These are phyloP conservation scores for Aspergillus sp. DNA, from an alignment of 2,329 filamentous ascomycete species.

Conservation along the genomic window DNA sequence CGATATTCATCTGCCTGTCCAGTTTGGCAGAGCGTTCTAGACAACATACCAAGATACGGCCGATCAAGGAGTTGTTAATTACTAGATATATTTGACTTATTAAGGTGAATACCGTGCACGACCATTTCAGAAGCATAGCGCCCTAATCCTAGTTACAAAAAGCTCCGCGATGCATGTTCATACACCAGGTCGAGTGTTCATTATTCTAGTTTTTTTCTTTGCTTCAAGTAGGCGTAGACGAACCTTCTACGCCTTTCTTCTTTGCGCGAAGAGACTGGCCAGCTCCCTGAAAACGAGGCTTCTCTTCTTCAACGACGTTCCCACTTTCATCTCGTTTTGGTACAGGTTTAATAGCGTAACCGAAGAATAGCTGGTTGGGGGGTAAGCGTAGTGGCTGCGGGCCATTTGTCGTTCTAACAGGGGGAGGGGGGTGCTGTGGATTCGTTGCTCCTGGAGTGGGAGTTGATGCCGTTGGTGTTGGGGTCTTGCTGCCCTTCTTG, in stretches of 20 bases:
- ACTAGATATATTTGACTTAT: background rate
- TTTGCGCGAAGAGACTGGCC: slow-evolving; percentile 79
- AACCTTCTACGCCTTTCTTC: slow-evolving; percentile 57
- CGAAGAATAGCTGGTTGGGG: slow-evolving; percentile 92
- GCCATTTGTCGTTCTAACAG: slow-evolving; percentile 63
- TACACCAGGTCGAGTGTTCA: background rate
- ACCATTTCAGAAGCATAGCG: background rate
- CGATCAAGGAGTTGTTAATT: background rate
- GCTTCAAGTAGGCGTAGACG: slow-evolving; percentile 38
- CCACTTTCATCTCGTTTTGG: slow-evolving; percentile 71
- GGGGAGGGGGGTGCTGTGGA: slow-evolving; percentile 44
- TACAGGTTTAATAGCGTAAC: slow-evolving; percentile 86
- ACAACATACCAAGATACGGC: background rate
- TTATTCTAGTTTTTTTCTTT: slow-evolving; percentile 5
- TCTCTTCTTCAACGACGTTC: slow-evolving; percentile 61
- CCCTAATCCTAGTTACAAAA: background rate
- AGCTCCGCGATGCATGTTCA: background rate
- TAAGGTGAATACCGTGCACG: slow-evolving; percentile 1
- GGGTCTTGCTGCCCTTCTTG: slow-evolving; percentile 76
- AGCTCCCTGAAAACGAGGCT: slow-evolving; percentile 77
- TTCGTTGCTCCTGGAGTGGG: slow-evolving; percentile 63
- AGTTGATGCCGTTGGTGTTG: slow-evolving; percentile 71
- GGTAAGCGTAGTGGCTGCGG: slow-evolving; percentile 82
- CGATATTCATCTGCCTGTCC: slow-evolving; percentile 49
- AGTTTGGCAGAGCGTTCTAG: slow-evolving; percentile 41